Percentiles rank a stretch among this genome's conserved stretches.
These are phyloP conservation scores for Sesbania bispinosa DNA, from an alignment of 306 rosid genomes.

Conservation along the genomic window DNA sequence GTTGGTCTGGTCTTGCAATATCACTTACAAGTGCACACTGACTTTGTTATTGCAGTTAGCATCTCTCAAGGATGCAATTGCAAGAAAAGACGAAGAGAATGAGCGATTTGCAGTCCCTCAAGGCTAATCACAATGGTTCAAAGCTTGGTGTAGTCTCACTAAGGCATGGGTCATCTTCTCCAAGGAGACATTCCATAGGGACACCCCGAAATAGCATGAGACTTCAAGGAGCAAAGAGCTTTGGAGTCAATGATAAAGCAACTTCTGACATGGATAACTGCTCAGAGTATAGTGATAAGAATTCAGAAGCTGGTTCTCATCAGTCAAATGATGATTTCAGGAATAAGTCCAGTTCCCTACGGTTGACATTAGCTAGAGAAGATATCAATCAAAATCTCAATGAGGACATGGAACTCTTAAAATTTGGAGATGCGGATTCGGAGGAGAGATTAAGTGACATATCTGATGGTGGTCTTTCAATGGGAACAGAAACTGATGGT, in stretches of 20 bases:
- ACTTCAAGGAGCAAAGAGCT: conserved; percentile 41
- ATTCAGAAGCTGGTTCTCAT: conserved; percentile 81
- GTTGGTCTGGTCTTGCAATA: conserved; percentile 13
- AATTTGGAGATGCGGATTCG: conserved; percentile 89
- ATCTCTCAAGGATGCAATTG: conserved; percentile 61
- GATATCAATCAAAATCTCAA: conserved; percentile 42
- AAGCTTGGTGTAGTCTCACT: conserved; percentile 43
- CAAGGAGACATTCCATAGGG: conserved; percentile 60
- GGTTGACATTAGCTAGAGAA: conserved; percentile 34
- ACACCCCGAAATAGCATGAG: conserved; percentile 45
- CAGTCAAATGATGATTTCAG: conserved; percentile 65
- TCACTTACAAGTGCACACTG: conserved; percentile 4
- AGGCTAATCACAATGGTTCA: conserved; percentile 52
- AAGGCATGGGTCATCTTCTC: conserved; percentile 62
- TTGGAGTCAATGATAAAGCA: conserved; percentile 38
- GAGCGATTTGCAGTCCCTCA: conserved; percentile 62
- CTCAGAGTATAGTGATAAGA: conserved; percentile 74
- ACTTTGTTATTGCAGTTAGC: conserved; percentile 59
- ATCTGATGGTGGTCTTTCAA: conserved; percentile 97
- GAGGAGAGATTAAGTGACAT: conserved; percentile 97
- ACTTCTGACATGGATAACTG: conserved; percentile 68
- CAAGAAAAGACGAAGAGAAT: conserved; percentile 82
- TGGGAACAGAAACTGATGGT: conserved; percentile 99
- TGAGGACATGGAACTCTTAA: conserved; percentile 80
- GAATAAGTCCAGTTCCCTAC: conserved; percentile 47